These are phyloP conservation scores for Erysimum cheiri DNA, from an alignment of 441 rosid genomes.

Conservation along the genomic window DNA sequence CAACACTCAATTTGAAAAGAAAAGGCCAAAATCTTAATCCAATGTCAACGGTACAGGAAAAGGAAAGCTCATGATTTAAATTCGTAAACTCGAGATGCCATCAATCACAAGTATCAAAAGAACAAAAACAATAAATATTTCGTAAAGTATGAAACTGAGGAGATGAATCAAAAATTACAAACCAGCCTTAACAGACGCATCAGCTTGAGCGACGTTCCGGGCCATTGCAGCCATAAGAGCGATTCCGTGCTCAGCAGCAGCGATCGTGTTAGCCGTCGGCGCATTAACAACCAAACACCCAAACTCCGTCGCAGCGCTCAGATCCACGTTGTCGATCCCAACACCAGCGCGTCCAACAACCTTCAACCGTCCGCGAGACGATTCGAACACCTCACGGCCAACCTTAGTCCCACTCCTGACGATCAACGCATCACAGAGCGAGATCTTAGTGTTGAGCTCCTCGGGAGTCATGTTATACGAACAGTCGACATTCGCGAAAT, in stretches of 20 bases:
- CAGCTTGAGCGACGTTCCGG: conserved; percentile 92
- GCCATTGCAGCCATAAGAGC: conserved; percentile 95
- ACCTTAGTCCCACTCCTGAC: conserved; percentile 96
- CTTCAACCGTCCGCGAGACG: conserved; percentile 78
- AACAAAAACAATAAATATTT: not conserved
- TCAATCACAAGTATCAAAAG: conserved; percentile 19
- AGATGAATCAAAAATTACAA: conserved; percentile 22
- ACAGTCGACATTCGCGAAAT: conserved; percentile 79
- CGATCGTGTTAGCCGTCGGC: conserved; percentile 95
- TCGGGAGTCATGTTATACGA: conserved; percentile 78
- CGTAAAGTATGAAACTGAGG: not conserved
- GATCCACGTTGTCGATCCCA: conserved; percentile 98
- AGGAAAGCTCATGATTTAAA: not conserved
- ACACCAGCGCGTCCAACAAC: conserved; percentile 99
- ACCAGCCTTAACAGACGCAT: conserved; percentile 93
- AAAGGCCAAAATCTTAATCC: not conserved
- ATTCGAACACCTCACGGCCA: conserved; percentile 81
- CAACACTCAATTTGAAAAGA: not conserved
- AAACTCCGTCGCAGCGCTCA: conserved; percentile 92
- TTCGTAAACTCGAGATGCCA: not conserved
- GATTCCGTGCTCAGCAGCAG: conserved; percentile 98
- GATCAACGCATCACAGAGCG: conserved; percentile 83
- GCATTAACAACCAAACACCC: conserved; percentile 98
- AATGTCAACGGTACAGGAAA: conserved; percentile 1
- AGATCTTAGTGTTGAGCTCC: conserved; percentile 88